These are phyloP conservation scores for Tuber calosporum DNA, from an alignment of 495 filamentous ascomycete species.

Conservation along the genomic window DNA sequence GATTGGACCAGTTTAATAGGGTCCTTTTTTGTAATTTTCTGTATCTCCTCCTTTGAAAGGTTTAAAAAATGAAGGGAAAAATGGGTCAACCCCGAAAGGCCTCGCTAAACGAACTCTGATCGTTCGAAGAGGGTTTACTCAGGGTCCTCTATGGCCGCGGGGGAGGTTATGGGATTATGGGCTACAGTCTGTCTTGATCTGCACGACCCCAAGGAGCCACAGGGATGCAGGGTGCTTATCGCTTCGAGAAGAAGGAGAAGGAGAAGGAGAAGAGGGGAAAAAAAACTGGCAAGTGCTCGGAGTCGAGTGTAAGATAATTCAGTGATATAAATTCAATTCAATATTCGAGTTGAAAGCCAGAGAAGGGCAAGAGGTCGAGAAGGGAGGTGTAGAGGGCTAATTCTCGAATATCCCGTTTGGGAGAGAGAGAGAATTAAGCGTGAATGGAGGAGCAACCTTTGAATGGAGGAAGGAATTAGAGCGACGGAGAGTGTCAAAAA, in stretches of 20 bases:
- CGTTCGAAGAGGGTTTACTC: conserved; percentile 33
- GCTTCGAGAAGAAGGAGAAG: conserved; percentile 17
- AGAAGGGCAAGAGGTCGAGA: neutral
- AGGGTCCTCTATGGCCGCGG: conserved; percentile 29
- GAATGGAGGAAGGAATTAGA: too few species aligned
- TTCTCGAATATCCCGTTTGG: neutral
- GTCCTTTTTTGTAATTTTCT: neutral
- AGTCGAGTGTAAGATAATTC: neutral
- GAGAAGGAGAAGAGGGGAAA: neutral
- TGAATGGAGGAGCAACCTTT: neutral
- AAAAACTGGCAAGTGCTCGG: conserved; percentile 7
- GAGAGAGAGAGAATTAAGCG: neutral
- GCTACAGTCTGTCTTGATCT: conserved; percentile 23
- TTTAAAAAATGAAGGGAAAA: conserved; percentile 8
- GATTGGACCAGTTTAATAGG: neutral
- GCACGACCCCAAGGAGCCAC: conserved; percentile 25
- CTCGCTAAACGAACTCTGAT: conserved; percentile 28
- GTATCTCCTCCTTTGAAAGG: neutral
- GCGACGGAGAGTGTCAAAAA: neutral
- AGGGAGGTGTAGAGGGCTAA: conserved; percentile 6
- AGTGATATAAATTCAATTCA: neutral
- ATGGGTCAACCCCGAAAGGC: neutral
- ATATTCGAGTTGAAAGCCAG: neutral
- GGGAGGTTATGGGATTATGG: conserved; percentile 12
- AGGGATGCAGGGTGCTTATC: conserved; percentile 36